Conservation (phyloP, 2,329 filamentous ascomycete genomes). For the Colletotrichum sp. region DNA sequence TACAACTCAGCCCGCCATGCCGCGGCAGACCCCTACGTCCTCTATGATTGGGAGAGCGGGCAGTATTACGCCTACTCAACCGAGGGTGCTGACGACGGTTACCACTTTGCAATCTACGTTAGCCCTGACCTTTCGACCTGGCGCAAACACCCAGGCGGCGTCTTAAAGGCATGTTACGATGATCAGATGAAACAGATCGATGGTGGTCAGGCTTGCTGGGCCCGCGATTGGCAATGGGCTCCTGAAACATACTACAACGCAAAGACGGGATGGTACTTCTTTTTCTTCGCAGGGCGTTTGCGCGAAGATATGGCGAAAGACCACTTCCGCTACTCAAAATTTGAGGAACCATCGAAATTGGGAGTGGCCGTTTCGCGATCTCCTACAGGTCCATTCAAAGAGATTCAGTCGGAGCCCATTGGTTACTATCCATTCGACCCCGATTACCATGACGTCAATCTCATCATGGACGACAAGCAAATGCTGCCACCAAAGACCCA, state of each 20-base stretch:
- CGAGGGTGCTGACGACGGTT: conserved; percentile 36
- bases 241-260: conserved; percentile 40
- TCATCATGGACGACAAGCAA: conserved; percentile 40
- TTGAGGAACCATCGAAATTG: conserved; percentile 40
- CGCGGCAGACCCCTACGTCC: conserved; percentile 36
- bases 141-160: conserved; percentile 36
- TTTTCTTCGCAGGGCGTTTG: conserved; percentile 39
- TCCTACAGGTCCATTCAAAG: conserved; percentile 35
- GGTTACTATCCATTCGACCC: conserved; percentile 41
- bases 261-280: conserved; percentile 40
- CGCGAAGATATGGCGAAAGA: conserved; percentile 34
- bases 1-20: conserved; percentile 36
- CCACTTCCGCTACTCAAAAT: conserved; percentile 37
- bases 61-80: conserved; percentile 41
- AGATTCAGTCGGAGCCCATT: conserved; percentile 35
- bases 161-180: conserved; percentile 36
- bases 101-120: conserved; percentile 38
- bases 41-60: conserved; percentile 32
- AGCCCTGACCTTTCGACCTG: conserved; percentile 40
- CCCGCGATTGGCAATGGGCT: conserved; percentile 40
- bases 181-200: conserved; percentile 29
- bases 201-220: conserved; percentile 39
- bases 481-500: conserved; percentile 35
- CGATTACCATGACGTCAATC: conserved; percentile 39
- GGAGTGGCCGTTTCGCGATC: conserved; percentile 39